phyloP scores from a whole-genome alignment of 768 basidiomycete species.

The Rhizopogon vulgaris region DNA sequence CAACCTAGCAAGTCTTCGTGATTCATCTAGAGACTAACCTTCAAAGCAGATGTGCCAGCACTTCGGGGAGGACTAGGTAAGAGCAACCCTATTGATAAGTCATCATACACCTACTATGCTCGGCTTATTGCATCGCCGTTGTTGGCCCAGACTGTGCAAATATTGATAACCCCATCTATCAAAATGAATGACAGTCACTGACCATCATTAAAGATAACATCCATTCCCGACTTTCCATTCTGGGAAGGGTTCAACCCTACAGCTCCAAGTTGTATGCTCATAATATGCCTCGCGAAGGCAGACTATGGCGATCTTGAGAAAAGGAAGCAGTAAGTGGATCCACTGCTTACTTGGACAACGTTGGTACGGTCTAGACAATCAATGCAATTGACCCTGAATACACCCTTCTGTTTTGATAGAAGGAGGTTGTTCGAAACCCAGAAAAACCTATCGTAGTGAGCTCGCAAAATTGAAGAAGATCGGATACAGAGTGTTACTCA shows the following conservation, averaged over 20 bases:
- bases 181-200: conserved; percentile 4
- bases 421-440: conserved; percentile 71
- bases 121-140: conserved; percentile 94
- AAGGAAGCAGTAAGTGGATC: neutral
- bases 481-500: conserved; percentile 6
- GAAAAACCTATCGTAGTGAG: conserved; percentile 50
- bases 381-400: conserved; percentile 91
- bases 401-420: conserved; percentile 78
- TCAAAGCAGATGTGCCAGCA: conserved; percentile 93
- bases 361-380: conserved; percentile 95
- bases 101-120: conserved; percentile 56
- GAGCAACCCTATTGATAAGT: neutral
- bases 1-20: neutral
- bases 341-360: conserved; percentile 68
- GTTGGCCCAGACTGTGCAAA: conserved; percentile 82
- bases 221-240: conserved; percentile 51
- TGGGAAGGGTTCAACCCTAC: conserved; percentile 57
- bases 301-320: conserved; percentile 44
- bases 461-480: neutral
- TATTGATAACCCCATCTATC: neutral
- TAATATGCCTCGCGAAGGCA: conserved; percentile 81
- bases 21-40: conserved; percentile 38
- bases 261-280: conserved; percentile 69
- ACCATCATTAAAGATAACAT: conserved; percentile 79
- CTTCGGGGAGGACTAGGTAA: conserved; percentile 30